Evolutionary conservation across 108 stramenopile genomes (phyloP), one percentile per base, ranked within the genome.

Genomic region (Skeletonema tropicum): DNA sequence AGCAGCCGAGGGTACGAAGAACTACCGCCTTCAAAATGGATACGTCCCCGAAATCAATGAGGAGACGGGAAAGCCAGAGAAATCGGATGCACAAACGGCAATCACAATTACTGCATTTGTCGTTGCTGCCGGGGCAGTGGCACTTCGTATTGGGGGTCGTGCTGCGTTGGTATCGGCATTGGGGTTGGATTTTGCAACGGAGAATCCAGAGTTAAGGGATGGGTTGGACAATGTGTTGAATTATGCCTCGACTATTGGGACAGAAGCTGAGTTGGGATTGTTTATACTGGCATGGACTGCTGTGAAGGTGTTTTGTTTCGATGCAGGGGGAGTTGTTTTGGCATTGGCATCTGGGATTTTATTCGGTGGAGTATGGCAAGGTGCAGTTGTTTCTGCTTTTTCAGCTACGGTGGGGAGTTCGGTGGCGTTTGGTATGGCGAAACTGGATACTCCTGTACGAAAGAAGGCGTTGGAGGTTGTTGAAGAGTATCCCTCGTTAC

Each of bases 361-460:
- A 33, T 98, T 98, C 75, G 95, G 96, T 45, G 96, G 96, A 17
- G 96, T 98, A 0, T 60, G 94, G 57, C 89, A 94, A 52, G 97
- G 97, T 0, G 93, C 97, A 12, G 55, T 95, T 9, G 63, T 85
- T 13, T 87, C 88, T 30, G 91, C 96, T 9, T 75, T 87, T 31
- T 85, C 88, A 15, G 96, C 95, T 8, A 97, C 96, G 23, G 45
- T 92, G 29, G 97, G 95, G 5, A 91, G 89, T 62, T 88, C 87
- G 9, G 89, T 96, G 10, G 96, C 93, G 13, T 97, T 95, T 87
- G 61, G 89, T 45, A 48, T 88, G 85, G 87, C 93, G 23, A 94
- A 91, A 71, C 35, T 88, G 48, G 90, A 87, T 66, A 89, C 90
- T 49, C 93, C 93, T 6, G 78, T 92, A 12, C 74, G 93, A 45